Evolutionary conservation across 2,329 filamentous ascomycete species (phyloP), one percentile per base, ranked within the genome.

Genomic region (Chaetomium sp.): DNA sequence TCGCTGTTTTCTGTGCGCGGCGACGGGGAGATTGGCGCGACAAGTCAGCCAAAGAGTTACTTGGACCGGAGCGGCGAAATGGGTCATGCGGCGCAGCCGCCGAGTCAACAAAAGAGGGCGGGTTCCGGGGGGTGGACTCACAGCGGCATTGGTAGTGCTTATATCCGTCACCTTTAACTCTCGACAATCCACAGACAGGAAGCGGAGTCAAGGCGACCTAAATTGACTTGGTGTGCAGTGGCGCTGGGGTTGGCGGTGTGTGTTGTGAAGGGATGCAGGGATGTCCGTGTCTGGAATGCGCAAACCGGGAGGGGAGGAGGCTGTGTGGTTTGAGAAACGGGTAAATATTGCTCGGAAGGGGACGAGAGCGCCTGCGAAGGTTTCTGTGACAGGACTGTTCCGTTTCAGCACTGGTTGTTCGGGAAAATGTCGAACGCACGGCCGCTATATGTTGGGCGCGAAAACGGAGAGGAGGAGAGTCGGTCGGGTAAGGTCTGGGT

Each of bases 111-210:
- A 47, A 57, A 57, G 45, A 33, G 6, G 55, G 60, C 13, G 27
- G 51, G 57, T 50, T 21, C 9, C 35, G 21, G 61, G 13, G 35
- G 50, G 21, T 42, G 21, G 57, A 70, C 75, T 75, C 73, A 76
- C 74, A 74, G 75, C 76, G 75, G 75, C 76, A 78, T 78, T 76
- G 74, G 74, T 67, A 75, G 70, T 65, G 65, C 65, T 60, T 66
- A 67, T 49, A 69, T 69, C 70, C 72, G 72, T 74, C 75, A 74
- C 77, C 76, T 75, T 81, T 77, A 74, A 76, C 81, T 78, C 78
- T 74, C 80, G 77, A 82, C 80, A 71, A 78, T 79, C 78, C 75
- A 65, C 72, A 70, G 72, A 42, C 12, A 71, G 78, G 77, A 80
- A 79, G 75, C 79, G 77, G 78, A 82, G 78, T 71, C 79, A 79